Conservation (phyloP, 2,329 filamentous ascomycete genomes). For the Teratosphaeria gauchensis region DNA sequence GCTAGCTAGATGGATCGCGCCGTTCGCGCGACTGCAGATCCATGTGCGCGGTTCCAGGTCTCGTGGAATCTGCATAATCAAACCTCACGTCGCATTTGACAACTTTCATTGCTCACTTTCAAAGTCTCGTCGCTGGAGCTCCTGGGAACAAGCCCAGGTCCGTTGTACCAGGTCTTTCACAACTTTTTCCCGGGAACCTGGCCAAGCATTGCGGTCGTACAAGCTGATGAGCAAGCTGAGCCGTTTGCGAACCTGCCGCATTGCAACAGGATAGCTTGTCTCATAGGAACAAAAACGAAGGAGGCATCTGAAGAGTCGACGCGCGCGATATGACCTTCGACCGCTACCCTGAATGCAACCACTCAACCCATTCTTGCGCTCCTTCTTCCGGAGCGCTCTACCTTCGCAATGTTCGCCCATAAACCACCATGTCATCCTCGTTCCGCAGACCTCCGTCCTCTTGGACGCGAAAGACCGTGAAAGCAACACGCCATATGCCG, state of each 20-base stretch:
- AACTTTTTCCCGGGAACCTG: no score
- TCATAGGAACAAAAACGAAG: not conserved
- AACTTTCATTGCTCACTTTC: no score
- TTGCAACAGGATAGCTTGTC: not conserved
- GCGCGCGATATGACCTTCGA: not conserved
- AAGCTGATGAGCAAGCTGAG: not conserved
- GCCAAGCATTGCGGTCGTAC: not conserved
- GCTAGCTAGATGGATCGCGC: not conserved
- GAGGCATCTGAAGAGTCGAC: not conserved
- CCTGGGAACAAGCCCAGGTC: no score
- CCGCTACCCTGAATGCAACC: conserved; percentile 34
- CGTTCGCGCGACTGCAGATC: not conserved
- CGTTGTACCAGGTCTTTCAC: no score
- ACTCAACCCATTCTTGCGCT: conserved; percentile 95
- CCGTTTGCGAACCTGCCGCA: not conserved
- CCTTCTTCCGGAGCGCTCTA: conserved; percentile 96
- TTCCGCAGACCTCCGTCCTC: conserved; percentile 86
- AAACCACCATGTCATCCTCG: conserved; percentile 86
- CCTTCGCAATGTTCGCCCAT: conserved; percentile 83
- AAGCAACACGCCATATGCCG: conserved; percentile 63
- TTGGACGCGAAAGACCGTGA: conserved; percentile 82
- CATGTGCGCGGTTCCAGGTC: not conserved
- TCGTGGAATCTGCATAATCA: not conserved
- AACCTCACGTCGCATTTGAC: not conserved
- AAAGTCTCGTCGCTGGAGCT: no score